Evolutionary conservation across 2,329 filamentous ascomycete species (phyloP), one percentile per base, ranked within the genome.

Genomic region (Pyricularia sp.): DNA sequence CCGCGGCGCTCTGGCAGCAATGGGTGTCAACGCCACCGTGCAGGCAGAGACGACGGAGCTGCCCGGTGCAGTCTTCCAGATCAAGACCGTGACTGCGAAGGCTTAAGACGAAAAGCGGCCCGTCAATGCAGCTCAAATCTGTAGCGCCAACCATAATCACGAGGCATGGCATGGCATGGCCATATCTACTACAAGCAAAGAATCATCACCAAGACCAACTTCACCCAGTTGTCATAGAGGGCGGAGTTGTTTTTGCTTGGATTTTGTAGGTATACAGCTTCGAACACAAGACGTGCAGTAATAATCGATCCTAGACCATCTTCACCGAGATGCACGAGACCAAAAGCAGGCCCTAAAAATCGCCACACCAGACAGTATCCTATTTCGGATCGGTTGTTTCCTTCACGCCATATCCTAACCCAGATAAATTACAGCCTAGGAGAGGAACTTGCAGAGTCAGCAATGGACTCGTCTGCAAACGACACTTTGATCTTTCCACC

Each of bases 41-140:
- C 90, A 96, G 70, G 94, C 92, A 4, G 94, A 97, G 77, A 90
- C 89, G 65, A 88, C 82, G 65, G 93, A 96, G 74, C 80, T 99
- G 65, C 94, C 94, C 0, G 84, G 84, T 6, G 94, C 93, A 44
- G 91, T 93, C 0, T 99, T 99, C 75, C 94, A 99, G 78, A 97
- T 99, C 75, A 96, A 96, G 79, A 94, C 90, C 53, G 79, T 88
- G 63, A 82, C 86, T 30, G 76, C 82, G 35, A 91, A 91, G 77
- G 77, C 84, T 72, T 89, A 79, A 79, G 60, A 40, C 60, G 12
- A 12, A 12, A 40, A 40, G 55, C 55, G 55, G 6, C 16, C 16
- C 26, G 30, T 40, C 19, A 35, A n/a, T 3, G 19, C 40, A 5
- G 16, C 40, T 49, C 6, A 12, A n/a, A 49, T n/a, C 19, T 19